Conservation (phyloP, 495 filamentous ascomycete genomes). For the Letharia columbiana region DNA sequence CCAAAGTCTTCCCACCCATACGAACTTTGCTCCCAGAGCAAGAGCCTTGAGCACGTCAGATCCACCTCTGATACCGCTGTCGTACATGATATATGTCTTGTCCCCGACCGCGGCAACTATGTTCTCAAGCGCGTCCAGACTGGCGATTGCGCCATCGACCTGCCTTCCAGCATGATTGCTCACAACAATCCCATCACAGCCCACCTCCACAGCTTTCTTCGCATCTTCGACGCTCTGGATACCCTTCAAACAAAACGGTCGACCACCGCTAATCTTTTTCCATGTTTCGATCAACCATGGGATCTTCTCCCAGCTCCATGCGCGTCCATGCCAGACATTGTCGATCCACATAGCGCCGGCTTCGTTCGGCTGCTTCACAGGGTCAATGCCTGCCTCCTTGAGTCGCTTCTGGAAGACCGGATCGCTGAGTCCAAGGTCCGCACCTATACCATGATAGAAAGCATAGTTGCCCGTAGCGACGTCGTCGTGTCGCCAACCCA, state of each 20-base stretch:
- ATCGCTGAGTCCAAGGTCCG: slow-evolving; percentile 49
- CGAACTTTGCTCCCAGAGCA: slow-evolving; percentile 54
- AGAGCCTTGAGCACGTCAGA: slow-evolving; percentile 56
- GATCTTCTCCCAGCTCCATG: slow-evolving; percentile 51
- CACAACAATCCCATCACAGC: slow-evolving; percentile 51
- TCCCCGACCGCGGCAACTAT: slow-evolving; percentile 51
- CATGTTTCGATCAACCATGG: slow-evolving; percentile 47
- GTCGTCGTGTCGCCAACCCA: slow-evolving; percentile 59
- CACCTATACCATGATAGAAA: slow-evolving; percentile 51
- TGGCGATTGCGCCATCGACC: slow-evolving; percentile 54
- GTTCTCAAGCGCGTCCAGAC: slow-evolving; percentile 53
- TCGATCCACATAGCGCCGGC: slow-evolving; percentile 55
- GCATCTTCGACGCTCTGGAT: slow-evolving; percentile 49
- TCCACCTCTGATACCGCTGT: slow-evolving; percentile 50
- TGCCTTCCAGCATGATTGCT: slow-evolving; percentile 55
- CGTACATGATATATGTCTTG: slow-evolving; percentile 51
- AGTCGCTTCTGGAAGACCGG: slow-evolving; percentile 49
- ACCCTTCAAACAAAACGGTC: slow-evolving; percentile 50
- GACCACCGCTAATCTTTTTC: slow-evolving; percentile 43
- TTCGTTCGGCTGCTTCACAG: slow-evolving; percentile 39
- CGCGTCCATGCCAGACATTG: slow-evolving; percentile 55
- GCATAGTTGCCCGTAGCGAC: slow-evolving; percentile 51
- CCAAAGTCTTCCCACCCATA: slow-evolving; percentile 55
- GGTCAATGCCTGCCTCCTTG: slow-evolving; percentile 44
- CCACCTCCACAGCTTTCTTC: slow-evolving; percentile 44